Evolutionary conservation across 768 basidiomycete species (phyloP).

Genomic region (Serendipita indica): DNA sequence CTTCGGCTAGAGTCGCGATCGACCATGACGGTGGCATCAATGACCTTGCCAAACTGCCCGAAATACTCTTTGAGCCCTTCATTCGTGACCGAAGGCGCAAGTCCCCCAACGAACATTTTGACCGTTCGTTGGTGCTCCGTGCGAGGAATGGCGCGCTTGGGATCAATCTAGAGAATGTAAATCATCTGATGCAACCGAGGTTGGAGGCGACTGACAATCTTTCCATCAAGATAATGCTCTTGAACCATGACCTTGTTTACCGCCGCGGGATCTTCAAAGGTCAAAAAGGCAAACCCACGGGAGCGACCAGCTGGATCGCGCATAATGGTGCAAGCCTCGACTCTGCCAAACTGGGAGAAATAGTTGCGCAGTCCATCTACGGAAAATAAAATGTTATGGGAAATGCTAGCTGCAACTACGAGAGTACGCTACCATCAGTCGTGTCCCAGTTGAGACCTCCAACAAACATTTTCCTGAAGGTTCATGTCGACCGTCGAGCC

Average conservation of each 20-base stretch:
- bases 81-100: conserved; percentile 82
- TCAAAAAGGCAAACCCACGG: conserved; percentile 93
- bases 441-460: conserved; percentile 99
- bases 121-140: conserved; percentile 89
- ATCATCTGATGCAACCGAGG: not conserved
- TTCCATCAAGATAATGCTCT: conserved; percentile 91
- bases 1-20: conserved; percentile 89
- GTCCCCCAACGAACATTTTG: conserved; percentile 91
- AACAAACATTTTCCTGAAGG: conserved; percentile 97
- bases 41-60: conserved; percentile 84
- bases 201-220: conserved; percentile 56
- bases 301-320: conserved; percentile 90
- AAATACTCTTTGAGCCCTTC: conserved; percentile 91
- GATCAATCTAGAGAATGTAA: conserved; percentile 62
- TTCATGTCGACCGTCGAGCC: no score
- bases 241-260: conserved; percentile 94
- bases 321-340: conserved; percentile 98
- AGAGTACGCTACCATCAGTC: conserved; percentile 66
- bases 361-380: conserved; percentile 69
- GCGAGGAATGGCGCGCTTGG: conserved; percentile 95
- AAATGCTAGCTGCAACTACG: not conserved
- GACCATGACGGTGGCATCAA: conserved; percentile 97
- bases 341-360: conserved; percentile 91
- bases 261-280: conserved; percentile 82
- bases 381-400: conserved; percentile 17